Evolutionary conservation across 192 early-diverging fungal species (phyloP).

Genomic region (Coemansia erecta): DNA sequence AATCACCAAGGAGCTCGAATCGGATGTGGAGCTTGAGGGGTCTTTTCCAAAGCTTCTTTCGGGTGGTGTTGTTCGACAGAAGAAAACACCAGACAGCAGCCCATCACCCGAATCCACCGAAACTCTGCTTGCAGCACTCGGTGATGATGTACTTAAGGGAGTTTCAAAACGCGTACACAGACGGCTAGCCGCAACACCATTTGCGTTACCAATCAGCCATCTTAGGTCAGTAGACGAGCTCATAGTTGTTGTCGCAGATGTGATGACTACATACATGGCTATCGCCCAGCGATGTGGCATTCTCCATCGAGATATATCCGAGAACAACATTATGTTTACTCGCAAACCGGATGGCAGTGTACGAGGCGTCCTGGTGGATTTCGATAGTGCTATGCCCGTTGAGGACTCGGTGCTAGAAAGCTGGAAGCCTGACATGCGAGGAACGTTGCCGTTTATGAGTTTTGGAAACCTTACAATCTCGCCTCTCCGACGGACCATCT

Average conservation of each 20-base stretch:
- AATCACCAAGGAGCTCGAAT: neutral
- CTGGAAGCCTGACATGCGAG: slow-evolving; percentile 9
- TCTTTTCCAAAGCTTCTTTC: neutral
- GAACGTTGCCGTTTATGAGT: slow-evolving; percentile 34
- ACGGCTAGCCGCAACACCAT: neutral
- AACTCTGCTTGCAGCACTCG: neutral
- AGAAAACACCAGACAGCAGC: neutral
- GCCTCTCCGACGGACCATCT: neutral
- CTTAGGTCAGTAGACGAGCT: slow-evolving; percentile 5
- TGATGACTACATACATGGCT: slow-evolving; percentile 2
- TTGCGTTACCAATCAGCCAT: neutral
- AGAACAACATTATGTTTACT: slow-evolving; percentile 24
- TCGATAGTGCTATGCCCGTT: slow-evolving; percentile 13
- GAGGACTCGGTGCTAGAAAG: slow-evolving; percentile 7
- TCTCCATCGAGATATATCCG: slow-evolving; percentile 2
- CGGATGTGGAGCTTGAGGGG: neutral
- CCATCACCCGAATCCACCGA: neutral
- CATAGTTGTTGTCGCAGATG: slow-evolving; percentile 5
- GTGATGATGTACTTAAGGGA: neutral
- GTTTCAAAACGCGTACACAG: neutral
- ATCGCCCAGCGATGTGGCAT: neutral
- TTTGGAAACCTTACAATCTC: slow-evolving; percentile 15
- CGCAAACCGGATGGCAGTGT: neutral
- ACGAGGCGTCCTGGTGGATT: slow-evolving; percentile 25
- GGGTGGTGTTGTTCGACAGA: neutral